Percentiles rank a stretch among this genome's conserved stretches.
phyloP scores from a whole-genome alignment of 805 yeast species.

The Pichia insulana region DNA sequence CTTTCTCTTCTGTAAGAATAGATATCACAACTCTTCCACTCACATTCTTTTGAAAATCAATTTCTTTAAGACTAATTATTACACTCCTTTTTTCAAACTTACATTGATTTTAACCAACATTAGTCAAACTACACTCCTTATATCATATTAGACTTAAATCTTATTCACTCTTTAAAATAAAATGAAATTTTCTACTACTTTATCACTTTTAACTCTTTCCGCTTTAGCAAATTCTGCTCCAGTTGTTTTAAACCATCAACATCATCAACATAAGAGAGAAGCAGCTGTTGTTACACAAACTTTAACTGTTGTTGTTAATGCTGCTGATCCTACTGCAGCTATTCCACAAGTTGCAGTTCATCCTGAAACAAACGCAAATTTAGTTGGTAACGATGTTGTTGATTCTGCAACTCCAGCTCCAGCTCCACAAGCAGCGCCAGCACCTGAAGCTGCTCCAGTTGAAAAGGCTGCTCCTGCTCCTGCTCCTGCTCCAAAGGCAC shows the following conservation, averaged over 20 bases:
- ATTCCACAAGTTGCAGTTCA: conserved; percentile 7
- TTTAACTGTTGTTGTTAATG: conserved; percentile 28
- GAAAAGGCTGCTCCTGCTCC: conserved; percentile 11
- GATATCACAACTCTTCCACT: conserved; percentile 3
- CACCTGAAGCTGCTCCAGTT: conserved; percentile 7
- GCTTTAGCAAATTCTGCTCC: conserved; percentile 28
- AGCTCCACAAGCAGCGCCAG: conserved; percentile 14
- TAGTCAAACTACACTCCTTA: neutral
- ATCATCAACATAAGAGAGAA: conserved; percentile 40
- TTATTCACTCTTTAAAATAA: neutral
- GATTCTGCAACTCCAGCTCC: conserved; percentile 7
- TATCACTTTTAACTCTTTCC: conserved; percentile 24
- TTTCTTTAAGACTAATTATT: neutral
- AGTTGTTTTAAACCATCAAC: conserved; percentile 30
- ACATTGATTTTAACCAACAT: neutral
- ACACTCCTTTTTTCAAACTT: conserved; percentile 5
- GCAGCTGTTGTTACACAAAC: conserved; percentile 34
- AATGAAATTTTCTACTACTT: conserved; percentile 23
- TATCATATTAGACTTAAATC: neutral
- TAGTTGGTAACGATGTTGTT: conserved; percentile 7
- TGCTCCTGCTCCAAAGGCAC: conserved; percentile 12
- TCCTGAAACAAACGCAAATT: conserved; percentile 10
- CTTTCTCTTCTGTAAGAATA: neutral
- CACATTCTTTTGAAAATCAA: neutral
- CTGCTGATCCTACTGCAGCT: conserved; percentile 11